A percentile compares a stretch with the other conserved stretches of the same genome.
Evolutionary conservation across 768 basidiomycete genomes (phyloP).

Genomic region (Fistulinella prunicolor): DNA sequence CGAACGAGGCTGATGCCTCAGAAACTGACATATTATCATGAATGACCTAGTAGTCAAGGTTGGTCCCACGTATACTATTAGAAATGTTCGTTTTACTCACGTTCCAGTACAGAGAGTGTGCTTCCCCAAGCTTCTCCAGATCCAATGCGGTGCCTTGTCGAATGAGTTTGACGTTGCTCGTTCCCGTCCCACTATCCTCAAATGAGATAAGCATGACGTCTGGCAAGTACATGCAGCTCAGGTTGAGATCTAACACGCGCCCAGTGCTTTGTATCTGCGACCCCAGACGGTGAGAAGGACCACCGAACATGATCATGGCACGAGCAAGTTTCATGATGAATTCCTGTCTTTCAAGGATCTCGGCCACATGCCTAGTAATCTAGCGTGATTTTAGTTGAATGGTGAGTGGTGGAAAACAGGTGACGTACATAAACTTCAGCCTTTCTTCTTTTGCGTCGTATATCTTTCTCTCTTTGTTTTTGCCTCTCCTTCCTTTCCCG

Average conservation of each 20-base stretch:
- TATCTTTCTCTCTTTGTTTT: slow-evolving; percentile 33
- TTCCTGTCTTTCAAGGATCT: slow-evolving; percentile 76
- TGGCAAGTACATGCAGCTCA: slow-evolving; percentile 71
- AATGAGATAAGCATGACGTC: slow-evolving; percentile 80
- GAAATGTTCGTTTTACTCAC: slow-evolving; percentile 31
- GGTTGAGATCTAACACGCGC: slow-evolving; percentile 70
- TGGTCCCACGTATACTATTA: neutral
- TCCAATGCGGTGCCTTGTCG: slow-evolving; percentile 70
- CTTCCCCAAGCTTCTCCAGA: slow-evolving; percentile 70
- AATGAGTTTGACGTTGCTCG: slow-evolving; percentile 77
- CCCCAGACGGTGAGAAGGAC: slow-evolving; percentile 80
- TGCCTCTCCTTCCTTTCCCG: slow-evolving; percentile 30
- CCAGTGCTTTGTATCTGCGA: slow-evolving; percentile 79
- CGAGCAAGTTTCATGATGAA: slow-evolving; percentile 83
- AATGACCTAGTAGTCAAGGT: slow-evolving; percentile 52
- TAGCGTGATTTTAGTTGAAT: slow-evolving; percentile 22
- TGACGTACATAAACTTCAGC: slow-evolving; percentile 70
- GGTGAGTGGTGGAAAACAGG: neutral
- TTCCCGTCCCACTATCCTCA: slow-evolving; percentile 75
- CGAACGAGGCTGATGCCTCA: slow-evolving; percentile 69
- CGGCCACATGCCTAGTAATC: slow-evolving; percentile 84
- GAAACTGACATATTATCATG: slow-evolving; percentile 76
- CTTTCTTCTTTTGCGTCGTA: slow-evolving; percentile 44
- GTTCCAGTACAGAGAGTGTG: slow-evolving; percentile 73
- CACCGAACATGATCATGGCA: slow-evolving; percentile 89